These are phyloP conservation scores for Acanthamoeba lenticulata DNA, from an alignment of 208 protist genomes.

Conservation along the genomic window DNA sequence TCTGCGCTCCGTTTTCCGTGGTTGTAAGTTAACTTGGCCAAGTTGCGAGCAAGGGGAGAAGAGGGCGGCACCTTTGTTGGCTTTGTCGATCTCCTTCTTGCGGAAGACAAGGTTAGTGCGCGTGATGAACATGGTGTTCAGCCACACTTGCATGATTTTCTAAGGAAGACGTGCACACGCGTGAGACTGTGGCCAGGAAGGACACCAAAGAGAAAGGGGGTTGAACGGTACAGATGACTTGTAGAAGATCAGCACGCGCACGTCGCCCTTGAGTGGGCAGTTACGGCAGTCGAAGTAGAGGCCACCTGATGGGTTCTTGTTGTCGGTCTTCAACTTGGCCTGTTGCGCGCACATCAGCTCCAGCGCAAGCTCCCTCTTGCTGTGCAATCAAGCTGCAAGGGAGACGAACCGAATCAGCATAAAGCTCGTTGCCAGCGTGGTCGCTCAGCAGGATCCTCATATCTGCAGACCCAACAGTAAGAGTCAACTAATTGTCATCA, in stretches of 20 bases:
- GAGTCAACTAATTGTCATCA: neutral
- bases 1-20: neutral
- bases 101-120: neutral
- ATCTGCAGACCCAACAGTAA: neutral
- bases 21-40: neutral
- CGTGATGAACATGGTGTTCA: slow-evolving; percentile 66
- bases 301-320: neutral
- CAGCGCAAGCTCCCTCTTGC: too few relatives aligned
- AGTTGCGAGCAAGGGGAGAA: neutral
- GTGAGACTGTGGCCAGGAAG: neutral
- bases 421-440: slow-evolving; percentile 25
- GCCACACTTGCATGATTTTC: slow-evolving; percentile 56
- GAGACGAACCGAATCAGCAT: neutral
- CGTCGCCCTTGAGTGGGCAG: slow-evolving; percentile 41
- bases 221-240: neutral
- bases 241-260: slow-evolving; percentile 37
- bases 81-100: slow-evolving; percentile 50
- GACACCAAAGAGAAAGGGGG: neutral
- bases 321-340: neutral
- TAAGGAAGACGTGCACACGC: neutral
- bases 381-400: too few relatives aligned
- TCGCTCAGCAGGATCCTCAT: slow-evolving; percentile 5
- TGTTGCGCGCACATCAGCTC: neutral
- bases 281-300: slow-evolving; percentile 49
- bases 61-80: slow-evolving; percentile 25